Evolutionary conservation across 257 asterid genomes (phyloP), one percentile per base, ranked within the genome.

Genomic region (Solanum boliviense): DNA sequence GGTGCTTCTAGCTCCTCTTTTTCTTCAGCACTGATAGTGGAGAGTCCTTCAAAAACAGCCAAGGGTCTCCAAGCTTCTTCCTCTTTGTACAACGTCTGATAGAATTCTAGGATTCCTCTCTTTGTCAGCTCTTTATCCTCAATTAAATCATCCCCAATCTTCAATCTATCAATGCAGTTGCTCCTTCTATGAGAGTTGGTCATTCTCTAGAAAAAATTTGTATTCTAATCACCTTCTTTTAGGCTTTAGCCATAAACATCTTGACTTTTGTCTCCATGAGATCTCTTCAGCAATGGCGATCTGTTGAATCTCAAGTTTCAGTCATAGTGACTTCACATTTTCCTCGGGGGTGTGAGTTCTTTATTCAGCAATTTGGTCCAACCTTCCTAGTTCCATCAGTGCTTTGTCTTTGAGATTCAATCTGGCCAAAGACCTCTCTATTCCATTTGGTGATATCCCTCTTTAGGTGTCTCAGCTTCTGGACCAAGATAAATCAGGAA

Each of bases 141-240:
- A 56, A 56, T 56, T 18, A 56, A 56, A 56, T 56, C 65, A 56
- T 56, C 65, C 62, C 21, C 23, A 56, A 56, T 56, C n/a, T 20
- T 18, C n/a, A 0, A 18, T 56, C n/a, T 18, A 18, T 56, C n/a
- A 56, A 56, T 56, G 65, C 65, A 56, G 65, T 56, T 56, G n/a
- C 65, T 56, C 65, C 9, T 56, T 56, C 65, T 56, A 18, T 7
- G n/a, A 56, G 65, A 56, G n/a, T 1, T 18, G 2, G n/a, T 18
- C 10, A 18, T 56, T 18, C n/a, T 56, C 5, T 18, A 0, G 65
- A 56, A 56, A 56, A 16, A 0, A 0, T 0, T 56, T 18, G 65
- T 56, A 7, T 56, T 56, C 65, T 56, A 0, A 56, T 56, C 65
- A 56, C 65, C 65, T 56, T 56, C 65, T 56, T 3, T 56, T 48